Conservation (phyloP, 192 early-diverging fungal species). For the Entomortierella lignicola region DNA sequence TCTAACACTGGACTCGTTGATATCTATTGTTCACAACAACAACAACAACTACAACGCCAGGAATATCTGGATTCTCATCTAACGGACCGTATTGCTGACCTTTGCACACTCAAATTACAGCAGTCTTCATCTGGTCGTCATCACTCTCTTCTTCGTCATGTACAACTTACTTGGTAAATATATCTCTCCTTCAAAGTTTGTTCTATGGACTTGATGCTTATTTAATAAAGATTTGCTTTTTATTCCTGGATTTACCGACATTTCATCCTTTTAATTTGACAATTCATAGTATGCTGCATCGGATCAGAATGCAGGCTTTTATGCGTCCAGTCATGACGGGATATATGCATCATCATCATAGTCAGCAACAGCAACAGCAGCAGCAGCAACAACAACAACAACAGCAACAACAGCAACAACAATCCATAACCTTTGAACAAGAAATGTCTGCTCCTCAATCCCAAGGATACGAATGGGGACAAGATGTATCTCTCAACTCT, state of each 20-base stretch:
- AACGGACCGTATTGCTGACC: slow-evolving; percentile 27
- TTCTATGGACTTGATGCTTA: too few species aligned
- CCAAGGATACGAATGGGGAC: slow-evolving; percentile 29
- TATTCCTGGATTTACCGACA: too few species aligned
- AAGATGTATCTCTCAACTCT: slow-evolving; percentile 3
- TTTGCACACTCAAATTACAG: slow-evolving; percentile 35
- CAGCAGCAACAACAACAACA: slow-evolving; percentile 14
- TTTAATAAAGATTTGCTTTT: too few species aligned
- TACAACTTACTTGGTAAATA: slow-evolving; percentile 37
- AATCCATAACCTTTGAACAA: slow-evolving; percentile 12
- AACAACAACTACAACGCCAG: too few species aligned
- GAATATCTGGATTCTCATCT: slow-evolving; percentile 23
- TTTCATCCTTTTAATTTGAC: background rate
- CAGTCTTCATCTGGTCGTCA: slow-evolving; percentile 25
- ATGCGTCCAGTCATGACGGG: slow-evolving; percentile 39
- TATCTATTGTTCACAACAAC: slow-evolving; percentile 4
- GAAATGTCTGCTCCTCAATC: slow-evolving; percentile 5
- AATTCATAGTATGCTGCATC: slow-evolving; percentile 37
- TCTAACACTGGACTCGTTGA: background rate
- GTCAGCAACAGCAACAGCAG: slow-evolving; percentile 6
- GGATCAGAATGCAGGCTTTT: slow-evolving; percentile 41
- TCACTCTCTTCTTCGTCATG: slow-evolving; percentile 19
- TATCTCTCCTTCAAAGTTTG: too few species aligned
- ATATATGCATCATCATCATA: slow-evolving; percentile 24
- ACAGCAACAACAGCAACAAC: slow-evolving; percentile 29